Conservation (phyloP, 176 grass and related monocot genomes). For the Cenchrus americanus region DNA sequence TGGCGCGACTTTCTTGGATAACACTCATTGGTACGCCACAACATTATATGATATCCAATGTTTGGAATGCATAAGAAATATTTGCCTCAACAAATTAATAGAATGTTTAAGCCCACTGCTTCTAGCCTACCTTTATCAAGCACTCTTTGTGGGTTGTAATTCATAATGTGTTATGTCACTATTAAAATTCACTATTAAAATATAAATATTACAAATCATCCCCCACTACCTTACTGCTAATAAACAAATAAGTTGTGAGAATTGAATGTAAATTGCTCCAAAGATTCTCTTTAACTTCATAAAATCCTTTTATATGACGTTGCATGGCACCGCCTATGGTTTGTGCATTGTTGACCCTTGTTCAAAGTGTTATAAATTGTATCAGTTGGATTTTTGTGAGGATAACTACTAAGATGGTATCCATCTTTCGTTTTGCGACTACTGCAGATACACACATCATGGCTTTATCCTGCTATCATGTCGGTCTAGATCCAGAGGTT, state of each 20-base stretch:
- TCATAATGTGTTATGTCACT: neutral
- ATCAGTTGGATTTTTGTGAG: too few species aligned
- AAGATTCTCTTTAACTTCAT: too few species aligned
- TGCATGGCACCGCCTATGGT: neutral
- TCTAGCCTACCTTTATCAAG: neutral
- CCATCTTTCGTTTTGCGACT: neutral
- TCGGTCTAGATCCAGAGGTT: too few species aligned
- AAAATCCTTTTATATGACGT: too few species aligned
- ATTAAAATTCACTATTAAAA: neutral
- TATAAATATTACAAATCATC: rapidly evolving
- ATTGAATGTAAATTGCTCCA: too few species aligned
- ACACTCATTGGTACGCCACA: neutral
- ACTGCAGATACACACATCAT: neutral
- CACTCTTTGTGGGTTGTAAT: neutral
- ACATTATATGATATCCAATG: neutral
- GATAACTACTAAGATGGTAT: neutral
- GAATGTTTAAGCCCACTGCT: too few species aligned
- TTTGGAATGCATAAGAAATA: neutral
- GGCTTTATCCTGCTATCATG: neutral
- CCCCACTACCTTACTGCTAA: neutral
- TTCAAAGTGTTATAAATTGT: too few species aligned
- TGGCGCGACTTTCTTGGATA: neutral
- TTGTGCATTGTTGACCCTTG: neutral
- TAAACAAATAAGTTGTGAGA: neutral
- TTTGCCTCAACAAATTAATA: too few species aligned